Conservation (phyloP, 2,329 filamentous ascomycete species). For the Tolypocladium ophioglossoides region DNA sequence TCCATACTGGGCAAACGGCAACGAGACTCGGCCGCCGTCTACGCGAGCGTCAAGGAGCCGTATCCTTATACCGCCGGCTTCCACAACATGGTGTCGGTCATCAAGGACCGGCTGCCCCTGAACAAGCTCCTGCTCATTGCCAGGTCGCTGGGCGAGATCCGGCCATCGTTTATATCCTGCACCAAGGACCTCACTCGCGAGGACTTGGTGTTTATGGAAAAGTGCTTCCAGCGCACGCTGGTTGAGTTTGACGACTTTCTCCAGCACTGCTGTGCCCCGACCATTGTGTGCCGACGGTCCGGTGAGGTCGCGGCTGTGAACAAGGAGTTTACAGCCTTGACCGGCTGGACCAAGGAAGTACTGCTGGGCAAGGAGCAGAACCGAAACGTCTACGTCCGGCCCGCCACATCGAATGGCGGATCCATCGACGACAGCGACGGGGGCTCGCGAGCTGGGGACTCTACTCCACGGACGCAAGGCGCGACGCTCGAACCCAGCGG, state of each 20-base stretch:
- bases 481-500: conserved; percentile 31
- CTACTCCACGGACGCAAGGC: conserved; percentile 41
- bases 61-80: conserved; percentile 88
- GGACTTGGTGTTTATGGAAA: conserved; percentile 95
- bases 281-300: conserved; percentile 81
- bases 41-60: conserved; percentile 79
- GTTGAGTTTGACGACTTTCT: conserved; percentile 93
- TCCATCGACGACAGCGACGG: conserved; percentile 23
- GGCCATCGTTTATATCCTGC: conserved; percentile 86
- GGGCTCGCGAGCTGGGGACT: conserved; percentile 25
- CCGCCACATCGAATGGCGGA: conserved; percentile 8
- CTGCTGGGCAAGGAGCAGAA: conserved; percentile 82
- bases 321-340: conserved; percentile 93
- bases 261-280: conserved; percentile 78
- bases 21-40: conserved; percentile 73
- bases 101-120: conserved; percentile 67
- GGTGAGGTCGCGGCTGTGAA: conserved; percentile 93
- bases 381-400: conserved; percentile 69
- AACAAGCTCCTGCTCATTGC: conserved; percentile 75
- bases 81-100: conserved; percentile 72
- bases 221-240: conserved; percentile 85
- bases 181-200: conserved; percentile 80
- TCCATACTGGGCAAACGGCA: conserved; percentile 47
- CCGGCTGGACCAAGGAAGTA: conserved; percentile 87
- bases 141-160: conserved; percentile 77